Conservation (phyloP, 2,329 filamentous ascomycete genomes). For the Xylaria sp. region DNA sequence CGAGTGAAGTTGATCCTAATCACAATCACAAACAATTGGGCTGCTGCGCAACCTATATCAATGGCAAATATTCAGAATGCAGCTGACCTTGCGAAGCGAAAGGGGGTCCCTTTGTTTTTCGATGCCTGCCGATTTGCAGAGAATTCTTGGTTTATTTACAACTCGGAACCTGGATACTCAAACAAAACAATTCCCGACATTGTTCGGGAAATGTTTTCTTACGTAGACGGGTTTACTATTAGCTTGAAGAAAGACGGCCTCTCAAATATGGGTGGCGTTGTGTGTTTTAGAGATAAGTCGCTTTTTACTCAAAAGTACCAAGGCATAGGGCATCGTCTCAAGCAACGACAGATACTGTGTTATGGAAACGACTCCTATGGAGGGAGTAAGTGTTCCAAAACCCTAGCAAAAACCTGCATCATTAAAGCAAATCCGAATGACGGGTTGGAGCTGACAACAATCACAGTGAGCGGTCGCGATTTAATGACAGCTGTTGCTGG, state of each 20-base stretch:
- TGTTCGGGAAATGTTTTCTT: conserved; percentile 33
- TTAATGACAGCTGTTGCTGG: conserved; percentile 27
- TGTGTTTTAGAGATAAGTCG: conserved; percentile 27
- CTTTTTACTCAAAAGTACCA: conserved; percentile 24
- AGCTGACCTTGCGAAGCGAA: conserved; percentile 15
- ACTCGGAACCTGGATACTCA: conserved; percentile 30
- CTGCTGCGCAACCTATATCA: conserved; percentile 34
- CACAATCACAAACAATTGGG: conserved; percentile 37
- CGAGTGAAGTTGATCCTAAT: conserved; percentile 30
- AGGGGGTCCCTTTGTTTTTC: conserved; percentile 33
- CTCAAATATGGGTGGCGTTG: conserved; percentile 34
- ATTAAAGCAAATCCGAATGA: too few species aligned
- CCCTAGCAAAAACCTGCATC: too few species aligned
- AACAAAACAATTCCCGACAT: conserved; percentile 26
- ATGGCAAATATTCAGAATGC: conserved; percentile 34
- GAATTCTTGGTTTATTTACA: conserved; percentile 34
- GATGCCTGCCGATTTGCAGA: conserved; percentile 38
- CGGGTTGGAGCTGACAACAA: neutral
- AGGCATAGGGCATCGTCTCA: conserved; percentile 25
- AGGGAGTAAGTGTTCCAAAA: conserved; percentile 28
- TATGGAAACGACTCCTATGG: conserved; percentile 35
- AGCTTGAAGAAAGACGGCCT: conserved; percentile 36
- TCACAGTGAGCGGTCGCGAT: conserved; percentile 31
- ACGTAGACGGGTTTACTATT: conserved; percentile 36
- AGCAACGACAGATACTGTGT: conserved; percentile 30